Evolutionary conservation across 1,139 yeast genomes (phyloP).

Genomic region (Candida sanyaensis): DNA sequence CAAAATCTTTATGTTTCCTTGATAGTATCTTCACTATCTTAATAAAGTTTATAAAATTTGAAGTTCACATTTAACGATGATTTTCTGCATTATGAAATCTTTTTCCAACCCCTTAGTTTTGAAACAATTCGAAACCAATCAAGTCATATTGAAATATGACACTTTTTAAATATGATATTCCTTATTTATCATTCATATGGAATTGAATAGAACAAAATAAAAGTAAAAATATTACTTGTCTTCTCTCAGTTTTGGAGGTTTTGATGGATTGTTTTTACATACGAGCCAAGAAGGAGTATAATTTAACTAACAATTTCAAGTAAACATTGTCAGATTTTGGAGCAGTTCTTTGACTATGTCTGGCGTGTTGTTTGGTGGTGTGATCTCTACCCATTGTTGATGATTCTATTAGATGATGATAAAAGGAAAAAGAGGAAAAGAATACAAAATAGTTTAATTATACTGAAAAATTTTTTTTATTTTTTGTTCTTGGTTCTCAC

Average conservation of each 20-base stretch:
- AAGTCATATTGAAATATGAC: not conserved
- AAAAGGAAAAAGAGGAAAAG: not conserved
- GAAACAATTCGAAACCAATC: conserved; percentile 9
- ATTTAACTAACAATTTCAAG: conserved; percentile 96
- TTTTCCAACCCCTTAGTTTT: not conserved
- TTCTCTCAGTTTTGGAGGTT: conserved; percentile 4
- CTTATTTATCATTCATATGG: not conserved
- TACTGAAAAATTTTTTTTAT: conserved; percentile 7
- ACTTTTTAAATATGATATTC: not conserved
- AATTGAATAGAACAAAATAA: not conserved
- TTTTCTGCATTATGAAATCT: conserved; percentile 6
- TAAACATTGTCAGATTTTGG: conserved; percentile 99
- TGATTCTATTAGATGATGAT: conserved; percentile 6
- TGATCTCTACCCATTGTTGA: conserved; percentile 94
- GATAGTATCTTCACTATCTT: conserved; percentile 16
- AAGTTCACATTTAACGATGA: not conserved
- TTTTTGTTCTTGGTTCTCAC: not conserved
- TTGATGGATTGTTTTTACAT: conserved; percentile 51
- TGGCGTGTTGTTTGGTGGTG: conserved; percentile 93
- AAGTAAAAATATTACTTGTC: conserved; percentile 6
- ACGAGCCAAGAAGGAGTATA: conserved; percentile 99
- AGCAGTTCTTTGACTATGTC: conserved; percentile 96
- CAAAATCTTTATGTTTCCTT: conserved; percentile 7
- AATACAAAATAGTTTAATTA: not conserved
- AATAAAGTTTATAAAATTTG: conserved; percentile 2